These are phyloP conservation scores for Simplicillium sp. DNA, from an alignment of 2,329 filamentous ascomycete genomes.

Conservation along the genomic window DNA sequence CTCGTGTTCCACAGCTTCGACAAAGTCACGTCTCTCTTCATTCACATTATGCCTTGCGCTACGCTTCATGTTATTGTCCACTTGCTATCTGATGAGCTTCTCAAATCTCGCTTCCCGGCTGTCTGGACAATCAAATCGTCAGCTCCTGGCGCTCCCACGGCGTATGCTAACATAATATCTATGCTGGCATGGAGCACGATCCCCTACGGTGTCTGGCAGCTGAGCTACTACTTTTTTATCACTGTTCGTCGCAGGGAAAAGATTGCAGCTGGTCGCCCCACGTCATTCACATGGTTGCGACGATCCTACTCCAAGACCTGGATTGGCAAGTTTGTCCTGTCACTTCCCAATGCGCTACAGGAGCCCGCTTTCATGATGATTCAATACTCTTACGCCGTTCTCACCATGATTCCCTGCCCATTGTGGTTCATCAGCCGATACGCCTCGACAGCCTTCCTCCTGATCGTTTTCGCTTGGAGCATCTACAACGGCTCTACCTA, in stretches of 20 bases:
- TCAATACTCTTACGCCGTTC: conserved; percentile 80
- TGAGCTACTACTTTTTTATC: conserved; percentile 89
- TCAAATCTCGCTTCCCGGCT: conserved; percentile 69
- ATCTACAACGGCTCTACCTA: conserved; percentile 96
- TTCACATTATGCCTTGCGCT: conserved; percentile 97
- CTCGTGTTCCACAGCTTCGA: conserved; percentile 97
- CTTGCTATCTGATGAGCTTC: conserved; percentile 55
- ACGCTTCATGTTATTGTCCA: conserved; percentile 90
- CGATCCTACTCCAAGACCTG: conserved; percentile 82
- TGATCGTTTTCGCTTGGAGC: conserved; percentile 82
- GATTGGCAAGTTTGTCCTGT: conserved; percentile 78
- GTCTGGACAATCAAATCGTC: conserved; percentile 70
- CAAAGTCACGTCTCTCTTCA: conserved; percentile 97
- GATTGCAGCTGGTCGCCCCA: conserved; percentile 90
- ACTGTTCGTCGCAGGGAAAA: conserved; percentile 90
- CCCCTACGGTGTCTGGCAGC: conserved; percentile 88
- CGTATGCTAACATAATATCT: conserved; percentile 65
- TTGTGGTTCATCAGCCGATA: conserved; percentile 88
- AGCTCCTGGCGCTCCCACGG: conserved; percentile 60
- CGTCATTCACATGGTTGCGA: conserved; percentile 94
- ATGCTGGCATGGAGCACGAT: conserved; percentile 95
- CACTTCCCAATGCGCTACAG: conserved; percentile 65
- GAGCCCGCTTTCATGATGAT: conserved; percentile 93
- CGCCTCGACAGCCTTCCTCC: conserved; percentile 68
- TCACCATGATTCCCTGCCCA: conserved; percentile 91